These are phyloP conservation scores for Vitis vinifera DNA, from an alignment of 164 flowering plant species.

Conservation along the genomic window DNA sequence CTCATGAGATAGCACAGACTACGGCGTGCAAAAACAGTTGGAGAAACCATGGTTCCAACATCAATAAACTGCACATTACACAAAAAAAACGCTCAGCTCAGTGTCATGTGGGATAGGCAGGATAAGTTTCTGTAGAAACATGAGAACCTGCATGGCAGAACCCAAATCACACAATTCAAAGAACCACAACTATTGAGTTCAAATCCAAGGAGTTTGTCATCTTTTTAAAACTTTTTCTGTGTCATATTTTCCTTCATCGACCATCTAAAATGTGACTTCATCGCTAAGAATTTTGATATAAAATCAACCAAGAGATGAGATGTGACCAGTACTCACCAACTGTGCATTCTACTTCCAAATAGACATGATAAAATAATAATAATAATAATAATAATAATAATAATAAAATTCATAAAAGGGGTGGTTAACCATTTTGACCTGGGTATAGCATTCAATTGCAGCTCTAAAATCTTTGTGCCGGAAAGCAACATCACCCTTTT, in stretches of 20 bases:
- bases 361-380: not conserved
- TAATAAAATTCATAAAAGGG: not conserved
- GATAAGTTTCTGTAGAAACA: not conserved
- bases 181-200: not conserved
- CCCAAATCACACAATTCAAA: not conserved
- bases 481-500: conserved; percentile 71
- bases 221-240: not conserved
- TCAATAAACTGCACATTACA: conserved; percentile 76
- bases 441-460: conserved; percentile 66
- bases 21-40: conserved; percentile 91
- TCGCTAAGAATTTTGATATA: too few relatives aligned
- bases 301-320: too few relatives aligned
- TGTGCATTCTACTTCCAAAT: too few relatives aligned
- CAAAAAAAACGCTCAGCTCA: conserved; percentile 10
- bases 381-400: not conserved
- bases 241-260: too few relatives aligned
- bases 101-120: not conserved
- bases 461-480: conserved; percentile 59
- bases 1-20: conserved; percentile 71
- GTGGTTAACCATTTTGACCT: conserved; percentile 28
- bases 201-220: not conserved
- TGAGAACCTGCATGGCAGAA: not conserved
- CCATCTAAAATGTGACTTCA: too few relatives aligned
- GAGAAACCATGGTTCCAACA: conserved; percentile 89
- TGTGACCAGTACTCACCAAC: too few relatives aligned